Evolutionary conservation across 768 basidiomycete species (phyloP).

Genomic region (Xerocomellus dryophilus): DNA sequence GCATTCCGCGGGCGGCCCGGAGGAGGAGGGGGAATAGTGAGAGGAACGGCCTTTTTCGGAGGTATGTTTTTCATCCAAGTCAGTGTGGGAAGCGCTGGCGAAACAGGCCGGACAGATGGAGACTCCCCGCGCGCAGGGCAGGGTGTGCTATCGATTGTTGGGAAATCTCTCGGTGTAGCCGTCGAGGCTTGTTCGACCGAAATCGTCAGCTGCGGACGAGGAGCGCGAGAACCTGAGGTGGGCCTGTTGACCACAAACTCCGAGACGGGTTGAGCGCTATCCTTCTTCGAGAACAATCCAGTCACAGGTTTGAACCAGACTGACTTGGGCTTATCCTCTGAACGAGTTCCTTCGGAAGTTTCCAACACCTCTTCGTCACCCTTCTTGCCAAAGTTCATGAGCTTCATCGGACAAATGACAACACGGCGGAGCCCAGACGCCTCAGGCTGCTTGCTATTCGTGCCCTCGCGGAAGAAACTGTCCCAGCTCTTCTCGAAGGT

Average conservation of each 20-base stretch:
- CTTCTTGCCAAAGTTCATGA: slow-evolving; percentile 44
- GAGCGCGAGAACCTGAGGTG: slow-evolving; percentile 7
- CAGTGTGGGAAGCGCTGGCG: slow-evolving; percentile 27
- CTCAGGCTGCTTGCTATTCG: slow-evolving; percentile 19
- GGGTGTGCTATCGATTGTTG: slow-evolving; percentile 30
- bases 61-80: slow-evolving; percentile 26
- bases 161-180: slow-evolving; percentile 24
- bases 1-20: slow-evolving; percentile 30
- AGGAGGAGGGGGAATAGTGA: slow-evolving; percentile 32
- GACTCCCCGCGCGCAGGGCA: slow-evolving; percentile 25
- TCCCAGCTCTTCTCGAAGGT: slow-evolving; percentile 43
- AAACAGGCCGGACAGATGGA: slow-evolving; percentile 32
- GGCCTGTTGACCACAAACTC: slow-evolving; percentile 24
- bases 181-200: slow-evolving; percentile 41
- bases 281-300: slow-evolving; percentile 29
- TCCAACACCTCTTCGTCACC: slow-evolving; percentile 29
- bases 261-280: slow-evolving; percentile 2
- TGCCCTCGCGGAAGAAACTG: slow-evolving; percentile 39
- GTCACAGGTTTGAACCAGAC: slow-evolving; percentile 40
- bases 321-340: slow-evolving; percentile 27
- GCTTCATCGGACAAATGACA: slow-evolving; percentile 37
- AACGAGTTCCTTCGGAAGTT: slow-evolving; percentile 11
- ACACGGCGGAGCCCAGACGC: slow-evolving; percentile 24
- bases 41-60: slow-evolving; percentile 35
- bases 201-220: slow-evolving; percentile 41